phyloP scores from a whole-genome alignment of 225 moss, liverwort and hornwort species.

The Takakia lepidozioides region DNA sequence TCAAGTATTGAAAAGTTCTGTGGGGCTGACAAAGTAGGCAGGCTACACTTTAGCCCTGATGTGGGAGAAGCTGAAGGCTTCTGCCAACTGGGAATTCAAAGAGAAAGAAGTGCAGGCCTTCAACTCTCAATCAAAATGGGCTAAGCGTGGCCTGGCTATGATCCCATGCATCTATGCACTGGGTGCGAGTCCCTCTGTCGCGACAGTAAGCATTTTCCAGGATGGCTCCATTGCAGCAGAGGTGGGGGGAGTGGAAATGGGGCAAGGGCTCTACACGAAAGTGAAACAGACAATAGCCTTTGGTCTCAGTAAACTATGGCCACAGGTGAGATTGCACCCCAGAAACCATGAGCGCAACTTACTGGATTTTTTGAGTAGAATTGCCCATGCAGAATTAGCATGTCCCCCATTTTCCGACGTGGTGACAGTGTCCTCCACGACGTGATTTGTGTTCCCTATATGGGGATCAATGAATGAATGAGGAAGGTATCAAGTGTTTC shows the following conservation, averaged over 20 bases:
- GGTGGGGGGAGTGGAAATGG: conserved; percentile 67
- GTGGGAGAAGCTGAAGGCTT: conserved; percentile 47
- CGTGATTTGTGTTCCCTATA: no score
- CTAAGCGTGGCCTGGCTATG: conserved; percentile 61
- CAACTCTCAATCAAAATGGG: conserved; percentile 50
- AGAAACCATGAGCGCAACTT: no score
- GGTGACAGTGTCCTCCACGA: neutral
- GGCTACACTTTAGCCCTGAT: conserved; percentile 40
- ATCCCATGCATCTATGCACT: conserved; percentile 21
- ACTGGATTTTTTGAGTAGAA: no score
- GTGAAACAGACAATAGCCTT: conserved; percentile 59
- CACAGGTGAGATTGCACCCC: conserved; percentile 15
- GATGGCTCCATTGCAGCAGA: conserved; percentile 66
- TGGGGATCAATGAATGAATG: no score
- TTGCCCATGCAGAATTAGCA: no score
- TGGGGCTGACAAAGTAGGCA: conserved; percentile 9
- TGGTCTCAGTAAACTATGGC: conserved; percentile 48
- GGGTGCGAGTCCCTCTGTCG: neutral
- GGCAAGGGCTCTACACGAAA: conserved; percentile 78
- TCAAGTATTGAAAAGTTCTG: conserved; percentile 30
- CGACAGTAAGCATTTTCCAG: conserved; percentile 46
- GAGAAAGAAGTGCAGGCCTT: conserved; percentile 24
- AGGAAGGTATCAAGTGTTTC: no score
- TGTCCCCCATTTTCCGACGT: conserved; percentile 14
- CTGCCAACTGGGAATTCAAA: conserved; percentile 32